Evolutionary conservation across 768 basidiomycete genomes (phyloP).

Genomic region (Suillus sp.): DNA sequence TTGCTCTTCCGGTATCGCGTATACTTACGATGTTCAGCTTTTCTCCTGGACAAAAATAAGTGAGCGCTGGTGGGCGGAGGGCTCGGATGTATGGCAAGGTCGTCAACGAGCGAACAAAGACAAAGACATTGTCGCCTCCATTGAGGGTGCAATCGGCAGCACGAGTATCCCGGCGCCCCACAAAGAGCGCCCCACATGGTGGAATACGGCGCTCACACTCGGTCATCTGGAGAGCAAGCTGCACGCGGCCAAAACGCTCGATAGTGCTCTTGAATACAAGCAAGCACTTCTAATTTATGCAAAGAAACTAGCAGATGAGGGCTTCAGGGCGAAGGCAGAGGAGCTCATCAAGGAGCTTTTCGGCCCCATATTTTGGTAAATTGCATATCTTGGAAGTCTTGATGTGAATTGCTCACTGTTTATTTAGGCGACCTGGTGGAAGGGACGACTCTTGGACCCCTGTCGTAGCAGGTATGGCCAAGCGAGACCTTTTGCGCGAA

Average conservation of each 20-base stretch:
- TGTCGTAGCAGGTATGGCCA: slow-evolving; percentile 66
- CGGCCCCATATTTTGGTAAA: slow-evolving; percentile 86
- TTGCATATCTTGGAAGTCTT: slow-evolving; percentile 30
- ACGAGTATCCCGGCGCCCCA: slow-evolving; percentile 40
- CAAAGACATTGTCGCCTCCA: slow-evolving; percentile 55
- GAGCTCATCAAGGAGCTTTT: slow-evolving; percentile 89
- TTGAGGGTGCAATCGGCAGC: slow-evolving; percentile 48
- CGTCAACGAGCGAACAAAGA: slow-evolving; percentile 55
- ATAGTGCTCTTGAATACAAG: slow-evolving; percentile 86
- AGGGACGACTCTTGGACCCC: slow-evolving; percentile 68
- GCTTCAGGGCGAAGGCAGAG: slow-evolving; percentile 84
- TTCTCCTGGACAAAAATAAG: slow-evolving; percentile 73
- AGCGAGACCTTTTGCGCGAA: slow-evolving; percentile 83
- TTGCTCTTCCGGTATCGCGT: slow-evolving; percentile 75
- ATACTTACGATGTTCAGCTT: slow-evolving; percentile 75
- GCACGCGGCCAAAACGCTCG: slow-evolving; percentile 70
- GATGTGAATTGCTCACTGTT: slow-evolving; percentile 7
- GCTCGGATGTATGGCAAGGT: slow-evolving; percentile 82
- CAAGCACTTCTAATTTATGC: slow-evolving; percentile 75
- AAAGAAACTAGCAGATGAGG: slow-evolving; percentile 86
- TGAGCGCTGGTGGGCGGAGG: slow-evolving; percentile 83
- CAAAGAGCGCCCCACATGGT: slow-evolving; percentile 70
- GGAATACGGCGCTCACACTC: slow-evolving; percentile 79
- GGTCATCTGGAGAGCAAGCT: slow-evolving; percentile 87
- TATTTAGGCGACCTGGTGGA: slow-evolving; percentile 64